phyloP scores from a whole-genome alignment of 305 asterid species.

The Rubia balearica region DNA sequence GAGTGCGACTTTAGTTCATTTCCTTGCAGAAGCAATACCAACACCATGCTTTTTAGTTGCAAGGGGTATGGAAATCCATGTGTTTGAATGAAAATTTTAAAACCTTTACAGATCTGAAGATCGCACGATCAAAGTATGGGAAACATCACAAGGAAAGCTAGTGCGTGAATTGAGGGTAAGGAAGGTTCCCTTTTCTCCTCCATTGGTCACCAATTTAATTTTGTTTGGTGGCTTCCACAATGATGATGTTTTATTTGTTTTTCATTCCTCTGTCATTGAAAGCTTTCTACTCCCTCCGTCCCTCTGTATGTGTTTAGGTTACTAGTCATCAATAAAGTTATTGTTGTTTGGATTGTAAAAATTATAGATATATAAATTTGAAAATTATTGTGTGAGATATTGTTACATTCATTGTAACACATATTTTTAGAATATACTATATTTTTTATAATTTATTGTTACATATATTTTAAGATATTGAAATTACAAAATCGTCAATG shows the following conservation, averaged over 20 bases:
- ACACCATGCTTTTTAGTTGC: neutral
- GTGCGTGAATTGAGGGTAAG: slow-evolving; percentile 84
- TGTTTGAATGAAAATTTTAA: neutral
- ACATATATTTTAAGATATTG: too few relatives aligned
- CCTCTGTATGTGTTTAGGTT: too few relatives aligned
- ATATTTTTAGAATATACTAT: too few relatives aligned
- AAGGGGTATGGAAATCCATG: neutral
- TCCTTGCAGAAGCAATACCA: neutral
- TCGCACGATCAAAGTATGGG: slow-evolving; percentile 95
- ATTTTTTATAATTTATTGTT: too few relatives aligned
- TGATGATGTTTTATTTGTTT: neutral
- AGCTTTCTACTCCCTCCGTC: neutral
- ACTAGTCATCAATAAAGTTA: too few relatives aligned
- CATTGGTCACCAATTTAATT: neutral
- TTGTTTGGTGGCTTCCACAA: neutral
- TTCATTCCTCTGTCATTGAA: neutral
- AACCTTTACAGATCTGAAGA: slow-evolving; percentile 70
- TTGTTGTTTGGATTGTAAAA: too few relatives aligned
- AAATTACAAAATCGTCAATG: too few relatives aligned
- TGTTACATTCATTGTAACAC: too few relatives aligned
- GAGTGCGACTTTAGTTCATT: slow-evolving; percentile 8
- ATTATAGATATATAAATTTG: too few relatives aligned
- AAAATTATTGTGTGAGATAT: too few relatives aligned
- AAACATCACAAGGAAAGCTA: slow-evolving; percentile 78
- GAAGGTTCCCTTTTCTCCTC: neutral